These are phyloP conservation scores for Emydomyces testavorans DNA, from an alignment of 2,329 filamentous ascomycete genomes.

Conservation along the genomic window DNA sequence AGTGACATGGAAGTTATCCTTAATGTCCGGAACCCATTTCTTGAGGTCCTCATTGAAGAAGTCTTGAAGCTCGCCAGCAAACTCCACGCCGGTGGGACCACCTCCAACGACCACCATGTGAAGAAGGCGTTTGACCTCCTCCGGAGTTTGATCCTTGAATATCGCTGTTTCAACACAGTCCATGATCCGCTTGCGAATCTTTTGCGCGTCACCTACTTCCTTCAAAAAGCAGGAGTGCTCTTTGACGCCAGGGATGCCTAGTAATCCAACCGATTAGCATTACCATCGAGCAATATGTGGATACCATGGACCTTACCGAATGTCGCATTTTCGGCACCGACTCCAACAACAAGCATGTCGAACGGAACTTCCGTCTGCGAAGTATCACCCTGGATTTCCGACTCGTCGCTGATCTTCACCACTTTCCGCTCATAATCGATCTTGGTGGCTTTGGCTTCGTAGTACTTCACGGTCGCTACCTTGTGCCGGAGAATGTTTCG, in stretches of 20 bases:
- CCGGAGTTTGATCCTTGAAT: constrained; percentile 85
- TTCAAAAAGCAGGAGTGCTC: constrained; percentile 98
- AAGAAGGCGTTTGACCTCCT: constrained; percentile 84
- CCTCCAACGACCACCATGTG: constrained; percentile 96
- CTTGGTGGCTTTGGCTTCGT: constrained; percentile 93
- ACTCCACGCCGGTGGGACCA: constrained; percentile 94
- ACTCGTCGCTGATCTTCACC: constrained; percentile 81
- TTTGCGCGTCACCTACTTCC: constrained; percentile 91
- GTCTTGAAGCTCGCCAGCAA: constrained; percentile 94
- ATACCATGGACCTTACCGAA: constrained; percentile 53
- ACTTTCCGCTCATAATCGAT: constrained; percentile 87
- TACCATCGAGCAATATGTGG: too few relatives aligned
- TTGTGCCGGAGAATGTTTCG: constrained; percentile 93
- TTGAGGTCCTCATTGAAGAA: constrained; percentile 98
- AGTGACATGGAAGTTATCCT: constrained; percentile 90
- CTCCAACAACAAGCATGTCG: constrained; percentile 95
- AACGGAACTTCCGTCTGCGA: constrained; percentile 83
- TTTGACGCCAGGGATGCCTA: constrained; percentile 76
- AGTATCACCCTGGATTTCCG: constrained; percentile 75
- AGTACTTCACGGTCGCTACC: constrained; percentile 86
- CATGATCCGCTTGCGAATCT: constrained; percentile 98
- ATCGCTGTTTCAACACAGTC: constrained; percentile 97
- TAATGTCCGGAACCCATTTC: constrained; percentile 95
- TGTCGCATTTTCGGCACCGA: constrained; percentile 95
- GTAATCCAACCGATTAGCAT: background rate